These are phyloP conservation scores for Penicillium robsamsonii DNA, from an alignment of 495 filamentous ascomycete genomes.

Conservation along the genomic window DNA sequence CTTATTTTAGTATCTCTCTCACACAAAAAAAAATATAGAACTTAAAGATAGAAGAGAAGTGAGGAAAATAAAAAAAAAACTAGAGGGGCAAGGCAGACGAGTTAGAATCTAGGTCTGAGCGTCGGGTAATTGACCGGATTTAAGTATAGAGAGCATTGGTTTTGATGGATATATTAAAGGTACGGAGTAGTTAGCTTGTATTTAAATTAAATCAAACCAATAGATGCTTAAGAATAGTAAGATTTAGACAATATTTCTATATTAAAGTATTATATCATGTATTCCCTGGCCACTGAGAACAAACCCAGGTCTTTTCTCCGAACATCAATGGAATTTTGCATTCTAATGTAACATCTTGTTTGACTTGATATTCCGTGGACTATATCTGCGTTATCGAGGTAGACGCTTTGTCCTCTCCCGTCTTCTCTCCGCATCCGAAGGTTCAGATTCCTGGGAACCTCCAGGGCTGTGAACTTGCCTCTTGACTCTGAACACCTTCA, in stretches of 20 bases:
- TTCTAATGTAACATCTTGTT: not conserved
- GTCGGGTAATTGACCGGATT: constrained; percentile 8
- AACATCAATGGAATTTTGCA: not conserved
- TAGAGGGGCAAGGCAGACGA: constrained; percentile 22
- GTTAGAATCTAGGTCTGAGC: constrained; percentile 18
- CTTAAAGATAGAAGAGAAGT: constrained; percentile 1
- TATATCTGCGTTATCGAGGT: not conserved
- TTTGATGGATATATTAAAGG: not conserved
- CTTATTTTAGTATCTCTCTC: constrained; percentile 1
- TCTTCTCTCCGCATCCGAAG: constrained; percentile 7
- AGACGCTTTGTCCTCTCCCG: not conserved
- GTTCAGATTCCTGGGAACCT: constrained; percentile 2
- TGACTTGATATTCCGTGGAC: not conserved
- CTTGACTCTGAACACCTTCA: too few species aligned
- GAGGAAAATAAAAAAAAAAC: not conserved
- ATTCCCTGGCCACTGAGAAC: too few species aligned
- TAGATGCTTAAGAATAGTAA: too few species aligned
- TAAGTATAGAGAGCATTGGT: constrained; percentile 5
- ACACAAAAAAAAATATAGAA: not conserved
- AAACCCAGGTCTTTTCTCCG: too few species aligned
- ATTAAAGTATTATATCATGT: too few species aligned
- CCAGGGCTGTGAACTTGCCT: too few species aligned
- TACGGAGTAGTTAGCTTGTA: not conserved
- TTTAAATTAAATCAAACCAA: not conserved
- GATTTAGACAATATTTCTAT: not conserved